Evolutionary conservation across 306 rosid genomes (phyloP).

Genomic region (Vigna radiata): DNA sequence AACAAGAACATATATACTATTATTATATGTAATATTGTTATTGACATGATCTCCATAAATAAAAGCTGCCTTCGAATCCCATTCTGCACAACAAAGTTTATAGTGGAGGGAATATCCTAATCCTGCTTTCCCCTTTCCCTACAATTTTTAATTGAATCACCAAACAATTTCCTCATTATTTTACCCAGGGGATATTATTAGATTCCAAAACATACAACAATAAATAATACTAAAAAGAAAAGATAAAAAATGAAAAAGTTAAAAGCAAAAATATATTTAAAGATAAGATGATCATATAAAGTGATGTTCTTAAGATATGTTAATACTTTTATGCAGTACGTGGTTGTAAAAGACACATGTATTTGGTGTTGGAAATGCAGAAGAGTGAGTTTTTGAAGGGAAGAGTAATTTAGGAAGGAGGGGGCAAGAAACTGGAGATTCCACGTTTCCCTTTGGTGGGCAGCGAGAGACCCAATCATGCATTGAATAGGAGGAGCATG

Average conservation of each 20-base stretch:
- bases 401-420: slow-evolving; percentile 15
- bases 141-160: slow-evolving; percentile 40
- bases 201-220: slow-evolving; percentile 46
- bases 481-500: slow-evolving; percentile 48
- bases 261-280: not conserved
- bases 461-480: slow-evolving; percentile 56
- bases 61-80: slow-evolving; percentile 44
- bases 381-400: slow-evolving; percentile 22
- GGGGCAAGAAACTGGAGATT: slow-evolving; percentile 48
- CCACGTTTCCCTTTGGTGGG: slow-evolving; percentile 45
- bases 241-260: not conserved
- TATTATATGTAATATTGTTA: slow-evolving; percentile 9
- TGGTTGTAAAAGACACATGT: not conserved
- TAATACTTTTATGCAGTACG: not conserved
- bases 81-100: slow-evolving; percentile 44
- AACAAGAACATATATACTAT: slow-evolving; percentile 22
- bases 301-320: not conserved
- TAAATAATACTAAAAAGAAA: not conserved
- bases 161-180: slow-evolving; percentile 34
- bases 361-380: no score
- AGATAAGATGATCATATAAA: not conserved
- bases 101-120: slow-evolving; percentile 58
- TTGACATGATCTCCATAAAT: slow-evolving; percentile 45
- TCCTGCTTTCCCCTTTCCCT: slow-evolving; percentile 45
- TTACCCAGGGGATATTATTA: slow-evolving; percentile 44